Evolutionary conservation across 2,329 filamentous ascomycete genomes (phyloP).

Genomic region (Aspergillus ochraceus): DNA sequence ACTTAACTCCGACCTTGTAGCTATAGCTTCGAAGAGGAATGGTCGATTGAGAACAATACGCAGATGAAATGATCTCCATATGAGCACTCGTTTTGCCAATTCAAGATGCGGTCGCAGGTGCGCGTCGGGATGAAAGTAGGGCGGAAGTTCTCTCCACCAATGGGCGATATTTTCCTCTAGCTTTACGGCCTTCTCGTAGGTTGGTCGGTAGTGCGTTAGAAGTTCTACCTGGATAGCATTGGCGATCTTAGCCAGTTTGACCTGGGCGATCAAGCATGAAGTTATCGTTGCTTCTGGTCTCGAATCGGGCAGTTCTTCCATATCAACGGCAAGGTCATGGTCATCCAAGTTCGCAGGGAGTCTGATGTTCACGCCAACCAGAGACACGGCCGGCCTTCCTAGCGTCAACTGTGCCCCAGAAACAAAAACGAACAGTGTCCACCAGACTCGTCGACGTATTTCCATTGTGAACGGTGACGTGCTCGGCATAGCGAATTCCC

Average conservation of each 20-base stretch:
- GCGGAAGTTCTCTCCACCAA: conserved; percentile 17
- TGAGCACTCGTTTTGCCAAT: conserved; percentile 17
- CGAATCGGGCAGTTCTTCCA: conserved; percentile 18
- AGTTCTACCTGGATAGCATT: conserved; percentile 23
- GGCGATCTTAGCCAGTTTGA: conserved; percentile 22
- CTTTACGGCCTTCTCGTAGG: conserved; percentile 14
- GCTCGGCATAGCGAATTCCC: conserved; percentile 23
- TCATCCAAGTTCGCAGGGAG: conserved; percentile 20
- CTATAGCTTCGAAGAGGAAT: conserved; percentile 20
- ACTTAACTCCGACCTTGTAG: conserved; percentile 14
- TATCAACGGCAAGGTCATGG: conserved; percentile 21
- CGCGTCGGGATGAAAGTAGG: conserved; percentile 11
- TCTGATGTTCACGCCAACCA: conserved; percentile 19
- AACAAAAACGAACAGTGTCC: conserved; percentile 23
- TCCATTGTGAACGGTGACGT: conserved; percentile 22
- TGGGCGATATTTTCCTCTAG: conserved; percentile 17
- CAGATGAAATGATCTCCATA: conserved; percentile 24
- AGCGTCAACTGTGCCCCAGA: conserved; percentile 19
- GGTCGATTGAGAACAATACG: conserved; percentile 24
- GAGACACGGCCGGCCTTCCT: conserved; percentile 19
- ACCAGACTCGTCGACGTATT: conserved; percentile 21
- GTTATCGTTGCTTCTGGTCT: conserved; percentile 16
- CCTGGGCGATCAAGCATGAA: conserved; percentile 19
- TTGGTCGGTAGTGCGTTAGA: conserved; percentile 19
- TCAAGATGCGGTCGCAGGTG: conserved; percentile 17